A percentile compares a stretch with the other conserved stretches of the same genome.
These are phyloP conservation scores for Akanthomyces lecanii DNA, from an alignment of 2,329 filamentous ascomycete species.

Conservation along the genomic window DNA sequence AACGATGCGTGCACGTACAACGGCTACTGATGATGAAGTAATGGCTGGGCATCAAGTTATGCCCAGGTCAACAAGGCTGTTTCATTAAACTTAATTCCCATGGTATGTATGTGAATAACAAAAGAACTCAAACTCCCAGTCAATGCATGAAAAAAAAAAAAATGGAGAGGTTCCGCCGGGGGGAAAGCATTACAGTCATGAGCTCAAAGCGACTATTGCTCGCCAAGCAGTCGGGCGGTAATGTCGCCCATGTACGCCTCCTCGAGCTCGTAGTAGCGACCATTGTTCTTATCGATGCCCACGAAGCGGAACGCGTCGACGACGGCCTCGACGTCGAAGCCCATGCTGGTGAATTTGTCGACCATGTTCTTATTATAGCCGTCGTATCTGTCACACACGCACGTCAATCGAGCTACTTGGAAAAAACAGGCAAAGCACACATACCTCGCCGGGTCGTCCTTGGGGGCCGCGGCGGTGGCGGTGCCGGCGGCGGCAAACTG, in stretches of 20 bases:
- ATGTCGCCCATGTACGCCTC: slow-evolving; percentile 89
- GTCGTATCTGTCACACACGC: slow-evolving; percentile 57
- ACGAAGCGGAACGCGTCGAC: slow-evolving; percentile 79
- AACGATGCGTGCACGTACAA: background rate
- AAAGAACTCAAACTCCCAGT: background rate
- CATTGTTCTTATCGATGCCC: slow-evolving; percentile 73
- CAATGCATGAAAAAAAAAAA: background rate
- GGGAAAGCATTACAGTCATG: background rate
- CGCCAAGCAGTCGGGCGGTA: slow-evolving; percentile 77
- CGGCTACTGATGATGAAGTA: background rate
- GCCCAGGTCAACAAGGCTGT: background rate
- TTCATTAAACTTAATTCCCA: background rate
- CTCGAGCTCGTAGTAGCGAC: slow-evolving; percentile 80
- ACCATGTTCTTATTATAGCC: slow-evolving; percentile 84
- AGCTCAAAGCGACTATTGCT: slow-evolving; percentile 47
- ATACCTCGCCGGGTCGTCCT: slow-evolving; percentile 18
- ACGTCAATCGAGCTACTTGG: background rate
- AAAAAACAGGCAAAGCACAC: background rate
- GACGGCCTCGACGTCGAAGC: slow-evolving; percentile 82
- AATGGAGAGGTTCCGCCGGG: background rate
- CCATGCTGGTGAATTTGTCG: slow-evolving; percentile 83
- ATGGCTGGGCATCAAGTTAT: background rate
- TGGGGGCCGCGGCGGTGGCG: slow-evolving; percentile 29
- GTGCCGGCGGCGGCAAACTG: slow-evolving; percentile 47
- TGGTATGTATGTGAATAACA: background rate